Evolutionary conservation across 345 rosid species (phyloP).

Genomic region (Noccaea caerulescens): DNA sequence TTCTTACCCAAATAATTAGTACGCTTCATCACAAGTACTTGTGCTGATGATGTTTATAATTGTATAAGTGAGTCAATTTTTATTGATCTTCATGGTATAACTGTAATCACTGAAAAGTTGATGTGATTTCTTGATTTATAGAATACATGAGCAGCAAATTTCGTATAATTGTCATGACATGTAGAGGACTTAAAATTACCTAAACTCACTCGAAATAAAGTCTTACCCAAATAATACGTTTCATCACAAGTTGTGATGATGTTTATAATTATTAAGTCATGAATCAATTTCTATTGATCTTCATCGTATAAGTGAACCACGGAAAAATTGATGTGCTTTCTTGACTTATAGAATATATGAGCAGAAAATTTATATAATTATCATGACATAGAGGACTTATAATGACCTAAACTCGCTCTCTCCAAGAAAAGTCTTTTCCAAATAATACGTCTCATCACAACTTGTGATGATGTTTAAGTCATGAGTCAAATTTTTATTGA

Average conservation of each 20-base stretch:
- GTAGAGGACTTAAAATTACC: too few species aligned
- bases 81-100: background rate
- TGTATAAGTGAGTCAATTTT: background rate
- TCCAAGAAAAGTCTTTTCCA: too few species aligned
- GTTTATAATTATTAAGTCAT: background rate
- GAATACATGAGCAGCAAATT: background rate
- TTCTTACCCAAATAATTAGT: too few species aligned
- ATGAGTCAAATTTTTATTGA: background rate
- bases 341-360: background rate
- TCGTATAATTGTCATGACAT: too few species aligned
- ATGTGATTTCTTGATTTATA: background rate
- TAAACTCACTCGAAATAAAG: too few species aligned
- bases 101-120: background rate
- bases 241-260: background rate
- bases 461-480: background rate
- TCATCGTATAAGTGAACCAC: background rate
- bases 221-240: too few species aligned
- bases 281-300: background rate
- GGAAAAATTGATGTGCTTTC: background rate
- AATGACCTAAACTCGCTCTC: too few species aligned
- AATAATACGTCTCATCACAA: too few species aligned
- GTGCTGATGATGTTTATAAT: background rate
- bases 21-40: background rate
- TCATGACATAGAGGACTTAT: too few species aligned
- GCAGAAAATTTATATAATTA: too few species aligned